These are phyloP conservation scores for Rasamsonia emersonii DNA, from an alignment of 2,329 filamentous ascomycete genomes.

Conservation along the genomic window DNA sequence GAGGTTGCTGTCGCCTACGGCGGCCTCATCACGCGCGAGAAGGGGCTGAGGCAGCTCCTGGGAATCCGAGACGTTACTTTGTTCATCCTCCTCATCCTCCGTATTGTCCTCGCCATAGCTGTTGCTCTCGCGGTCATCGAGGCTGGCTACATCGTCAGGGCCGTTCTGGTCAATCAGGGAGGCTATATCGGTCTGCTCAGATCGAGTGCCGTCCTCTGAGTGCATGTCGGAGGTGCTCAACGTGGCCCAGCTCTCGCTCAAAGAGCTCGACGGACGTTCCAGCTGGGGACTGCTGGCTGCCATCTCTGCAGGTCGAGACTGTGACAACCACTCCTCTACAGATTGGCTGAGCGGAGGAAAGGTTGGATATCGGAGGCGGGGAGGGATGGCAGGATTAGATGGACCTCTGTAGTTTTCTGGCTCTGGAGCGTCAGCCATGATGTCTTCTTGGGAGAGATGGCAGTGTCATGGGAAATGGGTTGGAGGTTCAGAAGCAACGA, in stretches of 20 bases:
- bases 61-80: conserved; percentile 20
- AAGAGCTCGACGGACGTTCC: conserved; percentile 20
- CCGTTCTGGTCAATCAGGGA: conserved; percentile 36
- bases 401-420: conserved; percentile 18
- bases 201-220: conserved; percentile 37
- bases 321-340: conserved; percentile 34
- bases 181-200: conserved; percentile 35
- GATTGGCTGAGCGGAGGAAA: conserved; percentile 30
- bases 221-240: conserved; percentile 35
- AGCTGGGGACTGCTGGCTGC: conserved; percentile 21
- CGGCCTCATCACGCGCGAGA: conserved; percentile 18
- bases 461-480: conserved; percentile 2
- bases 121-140: conserved; percentile 30
- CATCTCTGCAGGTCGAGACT: conserved; percentile 34
- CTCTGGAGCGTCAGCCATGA: conserved; percentile 32
- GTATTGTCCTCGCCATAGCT: conserved; percentile 29
- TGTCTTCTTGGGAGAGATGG: conserved; percentile 7
- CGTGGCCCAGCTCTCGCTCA: conserved; percentile 41
- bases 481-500: conserved; percentile 4
- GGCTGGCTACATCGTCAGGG: conserved; percentile 37
- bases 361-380: conserved; percentile 33
- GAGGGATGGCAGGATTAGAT: conserved; percentile 17
- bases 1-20: conserved; percentile 27
- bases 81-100: conserved; percentile 25
- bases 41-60: conserved; percentile 21